Base-by-base conservation (phyloP, 352 stramenopile genomes). In the Phytopythium mirpurense region DNA sequence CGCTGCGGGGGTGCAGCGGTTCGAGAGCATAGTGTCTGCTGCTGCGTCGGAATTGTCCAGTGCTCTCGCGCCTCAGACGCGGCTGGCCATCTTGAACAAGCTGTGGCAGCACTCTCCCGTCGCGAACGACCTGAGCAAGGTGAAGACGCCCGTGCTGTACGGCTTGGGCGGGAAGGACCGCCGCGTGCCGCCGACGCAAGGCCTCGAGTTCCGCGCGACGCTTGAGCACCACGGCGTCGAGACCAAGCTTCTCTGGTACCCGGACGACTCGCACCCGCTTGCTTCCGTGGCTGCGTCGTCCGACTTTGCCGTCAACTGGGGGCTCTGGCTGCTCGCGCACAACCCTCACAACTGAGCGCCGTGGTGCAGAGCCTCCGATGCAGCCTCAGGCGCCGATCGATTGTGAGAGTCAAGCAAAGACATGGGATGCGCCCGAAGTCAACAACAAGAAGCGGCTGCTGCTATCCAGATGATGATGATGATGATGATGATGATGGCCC, bases 21-120 rank as follows among this genome's bases (percentile, higher is more conserved):
- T 98, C 48, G 80, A 98, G 54, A 88, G 75, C n/a, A 83, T 88
- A 36, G 54, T 78, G 26, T 91, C 64, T 83, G 16, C 63, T 67
- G 43, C 58, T 60, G 12, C 55, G 43, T 21, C 61, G 62, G 27
- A 57, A 67, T 15, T 24, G 63, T 19, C 60, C 77, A 12, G 47
- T 65, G 35, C 72, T 37, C 49, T 90, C 5, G 66, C 71, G 0
- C 67, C 74, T 2, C 65, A 71, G 44, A 74, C 59, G 26, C 83
- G 78, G 35, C 62, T 78, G 4, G 78, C 70, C 14, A 87, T 80
- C 48, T 41, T 97, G 14, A 65, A 53, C 40, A 80, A 81, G 35
- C 88, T 98, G 69, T 98, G 88, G 80, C 71, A 96, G 21, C 81
- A 89, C 50, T 94, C 79, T 11, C 86, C 94, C 2, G 87, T 98